These are phyloP conservation scores for Aspergillus sp. DNA, from an alignment of 2,329 filamentous ascomycete species.

Conservation along the genomic window DNA sequence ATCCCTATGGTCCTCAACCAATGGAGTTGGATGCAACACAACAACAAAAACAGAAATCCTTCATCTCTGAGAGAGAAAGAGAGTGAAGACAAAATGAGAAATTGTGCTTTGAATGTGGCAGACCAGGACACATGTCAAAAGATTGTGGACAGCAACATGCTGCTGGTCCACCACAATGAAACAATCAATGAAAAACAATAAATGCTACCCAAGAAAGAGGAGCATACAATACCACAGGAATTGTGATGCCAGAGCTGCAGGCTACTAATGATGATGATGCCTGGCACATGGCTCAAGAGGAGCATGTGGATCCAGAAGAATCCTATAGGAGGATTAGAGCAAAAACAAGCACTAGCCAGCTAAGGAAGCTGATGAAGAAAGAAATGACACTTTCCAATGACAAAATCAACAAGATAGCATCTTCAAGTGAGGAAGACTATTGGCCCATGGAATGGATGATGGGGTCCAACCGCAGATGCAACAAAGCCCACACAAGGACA, in stretches of 20 bases:
- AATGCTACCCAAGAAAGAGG: conserved; percentile 1
- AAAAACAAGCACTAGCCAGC: neutral
- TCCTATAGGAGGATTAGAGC: neutral
- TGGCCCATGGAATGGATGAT: neutral
- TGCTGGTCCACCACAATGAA: neutral
- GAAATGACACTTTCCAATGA: neutral
- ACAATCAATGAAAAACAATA: neutral
- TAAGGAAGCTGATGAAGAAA: no score
- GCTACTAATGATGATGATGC: neutral
- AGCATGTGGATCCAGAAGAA: no score
- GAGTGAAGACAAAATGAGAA: neutral
- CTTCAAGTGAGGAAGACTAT: neutral
- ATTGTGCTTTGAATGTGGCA: conserved; percentile 4
- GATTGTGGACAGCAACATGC: neutral
- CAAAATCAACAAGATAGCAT: neutral
- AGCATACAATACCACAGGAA: conserved; percentile 1
- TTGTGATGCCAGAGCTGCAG: neutral
- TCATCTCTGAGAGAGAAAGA: neutral
- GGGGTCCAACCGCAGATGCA: neutral
- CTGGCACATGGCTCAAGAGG: neutral
- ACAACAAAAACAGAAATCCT: no score
- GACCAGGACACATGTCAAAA: neutral
- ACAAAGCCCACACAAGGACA: neutral
- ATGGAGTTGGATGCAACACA: conserved; percentile 1
- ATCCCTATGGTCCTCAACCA: conserved; percentile 2